phyloP scores from a whole-genome alignment of 495 filamentous ascomycete genomes.

The Neurospora terricola region DNA sequence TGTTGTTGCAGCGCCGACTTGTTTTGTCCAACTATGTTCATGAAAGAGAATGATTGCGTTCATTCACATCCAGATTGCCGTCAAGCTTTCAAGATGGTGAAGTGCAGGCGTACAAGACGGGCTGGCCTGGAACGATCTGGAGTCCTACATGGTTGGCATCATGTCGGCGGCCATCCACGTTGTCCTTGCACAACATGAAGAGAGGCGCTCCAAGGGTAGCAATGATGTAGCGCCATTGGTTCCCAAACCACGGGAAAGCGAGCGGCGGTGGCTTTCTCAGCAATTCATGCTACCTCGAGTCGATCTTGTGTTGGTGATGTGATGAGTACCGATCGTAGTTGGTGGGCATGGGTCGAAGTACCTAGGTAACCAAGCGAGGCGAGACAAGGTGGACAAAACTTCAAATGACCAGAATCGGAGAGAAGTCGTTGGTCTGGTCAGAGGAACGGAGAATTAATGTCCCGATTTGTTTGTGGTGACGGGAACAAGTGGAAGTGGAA shows the following conservation, averaged over 20 bases:
- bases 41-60: background rate
- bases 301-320: background rate
- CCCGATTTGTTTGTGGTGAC: background rate
- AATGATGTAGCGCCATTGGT: background rate
- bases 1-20: background rate
- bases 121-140: background rate
- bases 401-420: background rate
- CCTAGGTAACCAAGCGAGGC: background rate
- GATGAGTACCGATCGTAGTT: background rate
- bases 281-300: background rate
- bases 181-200: background rate
- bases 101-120: background rate
- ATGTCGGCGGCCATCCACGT: background rate
- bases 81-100: background rate
- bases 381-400: background rate
- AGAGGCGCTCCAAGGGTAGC: background rate
- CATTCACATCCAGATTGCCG: background rate
- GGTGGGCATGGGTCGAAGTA: background rate
- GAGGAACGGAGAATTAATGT: background rate
- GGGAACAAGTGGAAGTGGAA: background rate
- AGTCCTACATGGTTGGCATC: background rate
- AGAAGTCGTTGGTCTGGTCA: background rate
- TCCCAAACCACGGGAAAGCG: background rate
- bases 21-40: background rate
- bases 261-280: background rate